Evolutionary conservation across 225 moss, liverwort and hornwort genomes (phyloP), one percentile per base, ranked within the genome.

Genomic region (Straminergon stramineum): DNA sequence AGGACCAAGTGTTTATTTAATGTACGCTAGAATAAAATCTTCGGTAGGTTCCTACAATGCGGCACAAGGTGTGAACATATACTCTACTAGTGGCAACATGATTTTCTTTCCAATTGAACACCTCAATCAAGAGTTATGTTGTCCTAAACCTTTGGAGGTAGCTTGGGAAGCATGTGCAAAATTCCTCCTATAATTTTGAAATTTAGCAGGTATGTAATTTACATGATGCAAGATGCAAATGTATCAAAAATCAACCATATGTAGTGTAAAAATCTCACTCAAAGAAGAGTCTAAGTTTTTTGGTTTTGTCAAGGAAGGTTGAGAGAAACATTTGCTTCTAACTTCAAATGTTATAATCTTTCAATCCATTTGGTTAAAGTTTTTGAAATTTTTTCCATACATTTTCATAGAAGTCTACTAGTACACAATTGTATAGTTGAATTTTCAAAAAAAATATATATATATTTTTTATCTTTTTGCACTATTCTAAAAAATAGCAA

Each of bases 251-350:
- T 2, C 48, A 48, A 48, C 17, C 4, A 39, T 39, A 2, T 21
- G 8, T 39, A 14, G 39, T 23, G 14, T 39, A 70, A 39, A 15
- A 39, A 39, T 13, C 39, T 70, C 70, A 23, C 4, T 24, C 4
- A 39, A 69, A 2, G 4, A n/a, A 2, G 69, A 19, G 0, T 21
- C n/a, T 22, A n/a, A 69, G 69, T 37, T 0, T 70, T 0, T 70
- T n/a, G 21, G 11, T 2, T 7, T 4, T n/a, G 1, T 6, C 1
- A 0, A 0, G 4, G 0, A 70, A 70, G 14, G 23, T 39, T 4
- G 2, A 4, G 22, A 68, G 22, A 13, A 23, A 11, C 2, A 20
- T 21, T 9, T 61, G 31, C 5, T 32, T 32, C 13, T 39, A 22
- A 24, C 24, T 70, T 70, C 37, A 23, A 69, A 22, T 0, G 0